Conservation (phyloP, 2,329 filamentous ascomycete genomes). For the Fusarium caatingaense region DNA sequence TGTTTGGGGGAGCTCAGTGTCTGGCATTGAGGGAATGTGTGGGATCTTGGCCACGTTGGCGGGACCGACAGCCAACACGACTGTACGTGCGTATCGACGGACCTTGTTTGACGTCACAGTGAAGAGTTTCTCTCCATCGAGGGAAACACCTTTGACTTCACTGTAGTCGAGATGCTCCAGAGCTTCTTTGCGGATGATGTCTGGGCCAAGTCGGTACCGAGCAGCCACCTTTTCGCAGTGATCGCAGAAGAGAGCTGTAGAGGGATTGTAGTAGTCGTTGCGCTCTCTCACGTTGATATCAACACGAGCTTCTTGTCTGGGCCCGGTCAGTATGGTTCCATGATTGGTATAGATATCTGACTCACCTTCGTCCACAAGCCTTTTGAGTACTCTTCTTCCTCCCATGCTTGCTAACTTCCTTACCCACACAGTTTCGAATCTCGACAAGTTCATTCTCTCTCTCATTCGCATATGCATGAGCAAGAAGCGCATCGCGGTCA, state of each 20-base stretch:
- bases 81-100: constrained; percentile 67
- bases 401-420: constrained; percentile 82
- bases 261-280: constrained; percentile 77
- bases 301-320: constrained; percentile 57
- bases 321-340: not conserved
- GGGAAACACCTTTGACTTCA: constrained; percentile 56
- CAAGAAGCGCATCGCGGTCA: constrained; percentile 78
- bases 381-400: constrained; percentile 68
- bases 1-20: constrained; percentile 53
- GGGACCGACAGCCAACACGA: constrained; percentile 78
- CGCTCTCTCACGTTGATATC: constrained; percentile 74
- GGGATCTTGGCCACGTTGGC: constrained; percentile 69
- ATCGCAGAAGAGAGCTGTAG: constrained; percentile 69
- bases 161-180: constrained; percentile 72
- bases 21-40: constrained; percentile 50
- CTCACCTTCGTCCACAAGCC: constrained; percentile 58
- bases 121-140: constrained; percentile 69
- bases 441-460: constrained; percentile 74
- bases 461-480: constrained; percentile 71
- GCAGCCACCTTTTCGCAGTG: constrained; percentile 69
- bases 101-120: constrained; percentile 68
- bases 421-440: constrained; percentile 79
- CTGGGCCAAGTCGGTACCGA: constrained; percentile 60
- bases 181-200: constrained; percentile 70
- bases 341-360: not conserved